Evolutionary conservation across 163 green algal genomes (phyloP), one percentile per base, ranked within the genome.

Genomic region (Trebouxia gelatinosa): DNA sequence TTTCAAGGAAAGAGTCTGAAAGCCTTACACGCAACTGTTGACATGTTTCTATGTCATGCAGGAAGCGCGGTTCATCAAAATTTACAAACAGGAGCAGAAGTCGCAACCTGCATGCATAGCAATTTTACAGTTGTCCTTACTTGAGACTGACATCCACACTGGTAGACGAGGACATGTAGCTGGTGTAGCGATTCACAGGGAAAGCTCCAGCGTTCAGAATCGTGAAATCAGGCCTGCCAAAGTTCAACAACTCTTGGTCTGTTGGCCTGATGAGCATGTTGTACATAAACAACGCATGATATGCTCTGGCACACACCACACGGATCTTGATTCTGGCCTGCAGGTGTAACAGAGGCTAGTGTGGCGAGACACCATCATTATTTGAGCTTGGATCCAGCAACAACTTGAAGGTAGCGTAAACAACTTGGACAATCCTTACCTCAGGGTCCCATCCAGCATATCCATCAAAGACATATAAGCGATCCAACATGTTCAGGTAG

Each of bases 201-300:
- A 98, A 97, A 34, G 87, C 86, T 51, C 92, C 92, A 50, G 93
- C 95, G 80, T 99, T 98, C 90, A 97, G 97, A 80, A 98, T 98
- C 35, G 82, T 94, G 87, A 97, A 95, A 79, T 97, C 94, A 43
- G 93, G 94, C 79, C 90, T 86, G 23, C 90, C 92, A 86, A 98
- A 98, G 71, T 88, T 75, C 31, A 89, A 79, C 72, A 99, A 88
- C 90, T 99, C 94, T 61, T 94, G 85, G 38, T 89, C 79, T 5
- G 85, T 95, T 32, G 95, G 95, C 11, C 95, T 79, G 79, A 99
- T 98, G 78, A 98, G 90, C 94, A 98, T 98, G 90, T 98, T 98
- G 88, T 94, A 85, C 94, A 97, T 97, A 88, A 98, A 98, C 16
- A 98, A 87, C 17, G 65, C 78, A 77, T 86, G 94, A 85, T 97